Evolutionary conservation across 805 yeast genomes (phyloP).

Genomic region (Clavispora phyllophila): DNA sequence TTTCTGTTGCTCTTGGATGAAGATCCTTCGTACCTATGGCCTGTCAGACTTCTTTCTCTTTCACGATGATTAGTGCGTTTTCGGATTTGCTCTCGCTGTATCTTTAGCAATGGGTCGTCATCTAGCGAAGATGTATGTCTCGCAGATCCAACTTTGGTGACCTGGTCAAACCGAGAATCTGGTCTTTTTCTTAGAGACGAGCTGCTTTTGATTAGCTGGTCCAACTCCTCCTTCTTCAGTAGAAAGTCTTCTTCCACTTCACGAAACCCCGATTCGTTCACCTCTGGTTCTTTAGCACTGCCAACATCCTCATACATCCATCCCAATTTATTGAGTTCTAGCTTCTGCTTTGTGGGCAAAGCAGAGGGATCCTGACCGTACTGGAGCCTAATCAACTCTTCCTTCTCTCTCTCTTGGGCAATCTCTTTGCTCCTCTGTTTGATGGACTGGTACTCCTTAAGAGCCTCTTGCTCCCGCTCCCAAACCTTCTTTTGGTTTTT

Average conservation of each 20-base stretch:
- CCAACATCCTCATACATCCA: conserved; percentile 81
- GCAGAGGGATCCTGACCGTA: conserved; percentile 33
- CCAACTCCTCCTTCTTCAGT: conserved; percentile 35
- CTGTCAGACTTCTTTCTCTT: background rate
- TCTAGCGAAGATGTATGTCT: conserved; percentile 18
- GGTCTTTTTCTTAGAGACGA: conserved; percentile 34
- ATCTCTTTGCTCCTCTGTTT: conserved; percentile 62
- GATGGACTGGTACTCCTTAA: conserved; percentile 63
- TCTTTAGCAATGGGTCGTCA: conserved; percentile 50
- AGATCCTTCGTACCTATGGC: background rate
- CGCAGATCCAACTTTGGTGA: conserved; percentile 19
- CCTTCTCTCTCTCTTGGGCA: conserved; percentile 53
- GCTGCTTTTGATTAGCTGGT: conserved; percentile 52
- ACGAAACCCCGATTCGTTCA: conserved; percentile 33
- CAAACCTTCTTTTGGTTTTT: conserved; percentile 84
- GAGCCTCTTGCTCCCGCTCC: conserved; percentile 72
- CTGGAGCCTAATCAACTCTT: conserved; percentile 48
- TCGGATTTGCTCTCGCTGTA: conserved; percentile 26
- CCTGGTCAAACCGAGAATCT: conserved; percentile 20
- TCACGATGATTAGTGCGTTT: conserved; percentile 2
- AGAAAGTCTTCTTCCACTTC: conserved; percentile 26
- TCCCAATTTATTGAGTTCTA: conserved; percentile 47
- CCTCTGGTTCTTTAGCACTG: conserved; percentile 17
- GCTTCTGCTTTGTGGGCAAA: conserved; percentile 28
- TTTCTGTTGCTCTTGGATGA: background rate